Evolutionary conservation across 2,329 filamentous ascomycete species (phyloP).

Genomic region (Aaosphaeria arxii): DNA sequence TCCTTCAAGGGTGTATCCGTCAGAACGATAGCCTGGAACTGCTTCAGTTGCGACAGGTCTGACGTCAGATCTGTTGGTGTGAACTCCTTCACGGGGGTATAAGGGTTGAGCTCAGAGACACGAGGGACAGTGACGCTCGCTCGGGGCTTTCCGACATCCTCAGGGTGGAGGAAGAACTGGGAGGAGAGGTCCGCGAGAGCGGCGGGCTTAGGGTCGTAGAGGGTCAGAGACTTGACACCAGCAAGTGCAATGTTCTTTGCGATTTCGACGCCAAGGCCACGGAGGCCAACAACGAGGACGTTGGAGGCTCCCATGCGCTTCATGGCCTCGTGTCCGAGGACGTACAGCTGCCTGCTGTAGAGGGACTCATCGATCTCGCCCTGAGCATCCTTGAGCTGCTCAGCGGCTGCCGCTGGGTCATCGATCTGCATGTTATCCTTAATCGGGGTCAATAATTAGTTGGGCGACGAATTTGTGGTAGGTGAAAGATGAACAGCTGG

Average conservation of each 20-base stretch:
- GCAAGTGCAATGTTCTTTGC: conserved; percentile 98
- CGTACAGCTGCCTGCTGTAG: conserved; percentile 67
- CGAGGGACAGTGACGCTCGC: conserved; percentile 83
- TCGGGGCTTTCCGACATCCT: conserved; percentile 89
- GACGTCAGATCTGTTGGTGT: conserved; percentile 62
- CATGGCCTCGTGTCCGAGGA: conserved; percentile 81
- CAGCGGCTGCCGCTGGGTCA: conserved; percentile 54
- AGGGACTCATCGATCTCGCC: conserved; percentile 67
- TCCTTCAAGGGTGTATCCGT: conserved; percentile 78
- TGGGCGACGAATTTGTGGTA: neutral
- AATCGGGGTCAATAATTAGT: conserved; percentile 7
- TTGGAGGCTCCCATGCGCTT: conserved; percentile 98
- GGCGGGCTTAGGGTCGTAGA: conserved; percentile 85
- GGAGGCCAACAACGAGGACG: conserved; percentile 85
- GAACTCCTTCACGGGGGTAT: conserved; percentile 85
- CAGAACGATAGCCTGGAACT: conserved; percentile 89
- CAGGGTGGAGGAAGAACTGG: conserved; percentile 89
- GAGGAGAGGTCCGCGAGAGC: conserved; percentile 87
- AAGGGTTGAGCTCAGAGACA: conserved; percentile 92
- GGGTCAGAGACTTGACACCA: conserved; percentile 93
- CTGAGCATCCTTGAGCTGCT: conserved; percentile 56
- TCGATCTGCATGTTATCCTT: conserved; percentile 64
- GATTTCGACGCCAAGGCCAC: conserved; percentile 94
- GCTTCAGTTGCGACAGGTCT: conserved; percentile 78
- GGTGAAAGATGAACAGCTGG: conserved; percentile 6